Base-by-base conservation (phyloP, 2,329 filamentous ascomycete genomes). In the Exophiala viscosa region DNA sequence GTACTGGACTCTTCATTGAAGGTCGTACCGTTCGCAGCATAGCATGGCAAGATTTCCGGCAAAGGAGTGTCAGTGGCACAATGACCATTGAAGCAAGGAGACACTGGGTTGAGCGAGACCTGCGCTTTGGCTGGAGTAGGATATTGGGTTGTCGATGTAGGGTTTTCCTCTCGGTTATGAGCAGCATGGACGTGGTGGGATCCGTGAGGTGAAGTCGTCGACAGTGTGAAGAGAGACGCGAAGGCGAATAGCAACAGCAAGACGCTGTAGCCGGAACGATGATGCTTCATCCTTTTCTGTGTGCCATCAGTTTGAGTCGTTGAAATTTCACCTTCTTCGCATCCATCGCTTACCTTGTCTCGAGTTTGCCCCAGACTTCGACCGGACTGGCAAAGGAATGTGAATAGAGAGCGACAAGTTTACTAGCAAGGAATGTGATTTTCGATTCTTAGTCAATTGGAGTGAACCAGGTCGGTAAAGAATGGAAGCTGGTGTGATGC, bases 11-110 rank as follows among this genome's bases (percentile, higher is more conserved):
- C 41, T 42, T 51, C 20, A 18, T 45, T 9, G 17, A 57, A 56
- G 9, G 35, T 52, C 8, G 63, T 64, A 11, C 62, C 61, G 46
- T 65, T 65, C 14, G 44, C 50, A 23, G 43, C 47, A 39, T 61
- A 56, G 42, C 64, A 66, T 18, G 52, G 42, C 7, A 57, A 43
- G 10, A 9, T 23, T 28, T 50, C 40, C 9, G 46, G 41, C 5
- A 46, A 14, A 43, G 48, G 23, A 13, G 41, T 39, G 9, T 45
- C 38, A 35, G 32, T 40, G 20, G 53, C 36, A 38, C 48, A 57
- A 43, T 43, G 10, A 9, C 39, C 36, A 13, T 49, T 48, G 14
- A 45, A 40, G 28, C 52, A 50, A 15, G 54, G 46, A 36, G 45
- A 42, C 9, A 32, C 56, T 38, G 53, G 43, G 2, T n/a, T 44